Percentiles rank a stretch among this genome's conserved stretches.
Evolutionary conservation across 768 basidiomycete species (phyloP).

Genomic region (Mrakia hoshinonis): DNA sequence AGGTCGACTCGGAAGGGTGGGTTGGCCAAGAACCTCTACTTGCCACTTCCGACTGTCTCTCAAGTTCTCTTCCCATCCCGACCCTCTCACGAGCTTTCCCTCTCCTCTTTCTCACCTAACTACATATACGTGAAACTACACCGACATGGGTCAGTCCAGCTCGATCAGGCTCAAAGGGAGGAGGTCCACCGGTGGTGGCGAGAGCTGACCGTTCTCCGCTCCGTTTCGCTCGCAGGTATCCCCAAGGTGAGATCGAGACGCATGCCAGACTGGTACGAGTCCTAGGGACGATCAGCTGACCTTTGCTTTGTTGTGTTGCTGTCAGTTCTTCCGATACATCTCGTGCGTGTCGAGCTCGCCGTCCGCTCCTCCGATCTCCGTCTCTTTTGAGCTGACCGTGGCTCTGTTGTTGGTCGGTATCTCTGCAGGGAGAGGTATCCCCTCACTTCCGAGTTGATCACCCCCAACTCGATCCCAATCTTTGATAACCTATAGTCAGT

Average conservation of each 20-base stretch:
- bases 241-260: conserved; percentile 19
- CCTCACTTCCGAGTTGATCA: conserved; percentile 91
- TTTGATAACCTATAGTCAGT: conserved; percentile 53
- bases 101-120: background rate
- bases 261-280: background rate
- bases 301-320: background rate
- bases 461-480: conserved; percentile 98
- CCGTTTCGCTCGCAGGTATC: conserved; percentile 14
- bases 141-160: conserved; percentile 15
- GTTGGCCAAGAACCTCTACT: conserved; percentile 6
- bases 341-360: conserved; percentile 31
- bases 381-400: background rate
- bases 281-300: background rate
- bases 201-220: background rate
- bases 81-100: background rate
- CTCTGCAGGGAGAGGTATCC: conserved; percentile 81
- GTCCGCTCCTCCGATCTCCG: background rate
- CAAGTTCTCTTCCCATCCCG: background rate
- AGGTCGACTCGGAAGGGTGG: background rate
- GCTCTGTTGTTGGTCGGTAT: background rate
- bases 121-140: conserved; percentile 3
- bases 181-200: background rate
- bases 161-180: background rate
- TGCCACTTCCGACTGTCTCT: conserved; percentile 6
- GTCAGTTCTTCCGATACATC: conserved; percentile 47